Percentiles rank a stretch among this genome's conserved stretches.
phyloP scores from a whole-genome alignment of 1,139 yeast genomes.

The Taphrina flavorubra region DNA sequence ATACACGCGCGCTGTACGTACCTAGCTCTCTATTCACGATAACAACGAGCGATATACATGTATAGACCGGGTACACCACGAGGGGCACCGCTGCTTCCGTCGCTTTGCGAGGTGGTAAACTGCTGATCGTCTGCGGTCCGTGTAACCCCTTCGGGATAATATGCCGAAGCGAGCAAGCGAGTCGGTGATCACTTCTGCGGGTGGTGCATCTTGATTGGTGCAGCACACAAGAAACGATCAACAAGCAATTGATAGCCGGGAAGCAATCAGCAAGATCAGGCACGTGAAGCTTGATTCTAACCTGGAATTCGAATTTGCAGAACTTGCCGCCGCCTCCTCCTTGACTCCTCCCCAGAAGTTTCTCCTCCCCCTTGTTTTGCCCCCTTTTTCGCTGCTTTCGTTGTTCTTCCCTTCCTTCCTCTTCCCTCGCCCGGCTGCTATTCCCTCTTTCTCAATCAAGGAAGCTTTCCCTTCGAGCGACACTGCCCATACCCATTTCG shows the following conservation, averaged over 20 bases:
- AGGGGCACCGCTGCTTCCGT: too few relatives aligned
- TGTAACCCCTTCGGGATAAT: not conserved
- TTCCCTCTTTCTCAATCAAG: constrained; percentile 25
- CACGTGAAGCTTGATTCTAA: too few relatives aligned
- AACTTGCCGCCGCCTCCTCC: too few relatives aligned
- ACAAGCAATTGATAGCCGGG: not conserved
- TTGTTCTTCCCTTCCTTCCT: not conserved
- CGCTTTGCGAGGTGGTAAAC: too few relatives aligned
- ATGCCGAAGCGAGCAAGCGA: not conserved
- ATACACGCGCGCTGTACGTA: too few relatives aligned
- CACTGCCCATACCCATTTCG: constrained; percentile 17
- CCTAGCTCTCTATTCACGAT: too few relatives aligned
- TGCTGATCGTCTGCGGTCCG: too few relatives aligned
- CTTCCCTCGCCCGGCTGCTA: constrained; percentile 7
- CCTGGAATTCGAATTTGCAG: too few relatives aligned
- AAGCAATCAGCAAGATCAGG: too few relatives aligned
- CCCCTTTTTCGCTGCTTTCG: not conserved
- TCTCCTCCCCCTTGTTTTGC: constrained; percentile 2
- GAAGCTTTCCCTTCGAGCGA: constrained; percentile 30
- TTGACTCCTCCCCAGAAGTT: too few relatives aligned
- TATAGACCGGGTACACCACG: too few relatives aligned
- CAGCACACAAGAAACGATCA: not conserved
- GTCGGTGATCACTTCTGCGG: not conserved
- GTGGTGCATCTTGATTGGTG: not conserved
- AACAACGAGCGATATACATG: too few relatives aligned